Evolutionary conservation across 208 protist genomes (phyloP), one percentile per base, ranked within the genome.

Genomic region (Trypanosoma melophagium): DNA sequence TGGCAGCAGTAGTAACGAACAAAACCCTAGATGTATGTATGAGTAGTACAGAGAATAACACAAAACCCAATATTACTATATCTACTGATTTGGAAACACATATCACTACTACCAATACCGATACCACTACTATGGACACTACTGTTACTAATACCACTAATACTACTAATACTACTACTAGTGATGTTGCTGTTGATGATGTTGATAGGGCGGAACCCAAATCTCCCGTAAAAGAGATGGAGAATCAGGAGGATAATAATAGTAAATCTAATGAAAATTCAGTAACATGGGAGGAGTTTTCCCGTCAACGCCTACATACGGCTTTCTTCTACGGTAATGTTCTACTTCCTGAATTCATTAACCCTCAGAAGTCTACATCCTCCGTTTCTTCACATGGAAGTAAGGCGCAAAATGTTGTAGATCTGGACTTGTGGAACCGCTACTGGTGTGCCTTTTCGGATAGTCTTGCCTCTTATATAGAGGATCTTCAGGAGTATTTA

Each of bases 371-470:
- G 19, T 21, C 44, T 12, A 1, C 28, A n/a, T 16, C 9, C 19
- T 38, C 14, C 58, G 7, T 2, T 2, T 8, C 41, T 12, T 24
- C 19, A 14, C 3, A 24, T 24, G 49, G 56, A 17, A 25, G 38
- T 10, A 21, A 42, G 12, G 5, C 60, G 19, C 60, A 19, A 13
- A n/a, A 47, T 13, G 42, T 64, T 54, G 62, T 90, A 12, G 44
- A 73, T 55, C 67, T 74, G n/a, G 47, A 81, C 31, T 16, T 71
- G 59, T 93, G 87, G 87, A 89, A 93, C 54, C 12, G 62, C 2
- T 93, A 90, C 72, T 93, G 87, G 87, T 31, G 28, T 31, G 54
- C 51, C 10, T 83, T 72, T 52, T 76, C 69, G 10, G 72, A 83
- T n/a, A 17, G 53, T 12, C 77, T 69, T 52, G 66, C 64, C 7